phyloP scores from a whole-genome alignment of 2,329 filamentous ascomycete genomes.

The Beauveria rudraprayagi region DNA sequence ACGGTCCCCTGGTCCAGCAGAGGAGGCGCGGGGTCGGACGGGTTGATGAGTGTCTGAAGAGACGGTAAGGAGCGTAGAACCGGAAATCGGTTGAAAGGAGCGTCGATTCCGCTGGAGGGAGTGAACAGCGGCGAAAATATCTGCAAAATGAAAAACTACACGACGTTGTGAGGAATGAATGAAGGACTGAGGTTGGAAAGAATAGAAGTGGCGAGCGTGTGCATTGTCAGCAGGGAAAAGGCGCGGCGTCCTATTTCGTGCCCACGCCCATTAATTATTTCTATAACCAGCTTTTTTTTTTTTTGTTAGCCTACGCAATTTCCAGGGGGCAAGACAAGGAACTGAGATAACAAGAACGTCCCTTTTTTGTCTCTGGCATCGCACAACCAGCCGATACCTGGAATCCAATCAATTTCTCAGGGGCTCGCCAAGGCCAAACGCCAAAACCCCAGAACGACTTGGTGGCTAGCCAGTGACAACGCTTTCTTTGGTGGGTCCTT shows the following conservation, averaged over 20 bases:
- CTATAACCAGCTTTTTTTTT: too few species aligned
- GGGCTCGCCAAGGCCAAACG: neutral
- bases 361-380: neutral
- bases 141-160: neutral
- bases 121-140: slow-evolving; percentile 6
- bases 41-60: neutral
- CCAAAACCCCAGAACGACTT: too few species aligned
- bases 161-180: slow-evolving; percentile 10
- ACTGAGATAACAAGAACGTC: neutral
- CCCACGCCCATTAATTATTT: neutral
- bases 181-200: slow-evolving; percentile 3
- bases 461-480: neutral
- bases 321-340: neutral
- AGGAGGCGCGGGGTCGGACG: neutral
- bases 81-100: neutral
- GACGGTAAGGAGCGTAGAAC: neutral
- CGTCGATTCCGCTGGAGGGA: slow-evolving; percentile 13
- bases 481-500: neutral
- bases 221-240: neutral
- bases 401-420: neutral
- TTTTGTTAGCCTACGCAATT: neutral
- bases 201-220: neutral
- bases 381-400: neutral
- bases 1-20: slow-evolving; percentile 12
- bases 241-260: neutral